Conservation (phyloP, 495 filamentous ascomycete genomes). For the Tuber indicum region DNA sequence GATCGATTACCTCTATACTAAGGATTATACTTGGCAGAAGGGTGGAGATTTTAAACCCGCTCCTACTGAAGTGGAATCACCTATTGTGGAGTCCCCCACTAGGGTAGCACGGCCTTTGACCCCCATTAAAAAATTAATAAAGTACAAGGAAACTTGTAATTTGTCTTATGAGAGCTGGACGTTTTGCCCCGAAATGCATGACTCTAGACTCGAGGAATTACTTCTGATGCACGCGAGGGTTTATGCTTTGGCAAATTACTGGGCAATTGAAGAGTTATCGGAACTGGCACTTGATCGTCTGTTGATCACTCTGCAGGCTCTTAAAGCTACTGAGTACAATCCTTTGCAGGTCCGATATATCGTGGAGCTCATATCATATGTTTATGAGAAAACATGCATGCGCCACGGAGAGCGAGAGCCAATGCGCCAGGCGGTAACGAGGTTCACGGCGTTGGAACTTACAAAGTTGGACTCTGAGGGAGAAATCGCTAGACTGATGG, state of each 20-base stretch:
- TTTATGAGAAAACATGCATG: slow-evolving; percentile 14
- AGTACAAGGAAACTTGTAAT: not conserved
- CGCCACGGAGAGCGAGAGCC: not conserved
- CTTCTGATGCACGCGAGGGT: slow-evolving; percentile 16
- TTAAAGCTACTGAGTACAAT: not conserved
- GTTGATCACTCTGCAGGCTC: not conserved
- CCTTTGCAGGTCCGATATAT: not conserved
- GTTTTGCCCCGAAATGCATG: not conserved
- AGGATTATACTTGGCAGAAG: slow-evolving; percentile 72
- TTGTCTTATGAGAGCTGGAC: not conserved
- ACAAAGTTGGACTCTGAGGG: not conserved
- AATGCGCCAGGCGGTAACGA: slow-evolving; percentile 7
- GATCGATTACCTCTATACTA: slow-evolving; percentile 83
- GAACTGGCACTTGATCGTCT: slow-evolving; percentile 9
- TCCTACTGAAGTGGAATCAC: not conserved
- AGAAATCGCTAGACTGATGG: not conserved
- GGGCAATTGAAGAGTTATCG: not conserved
- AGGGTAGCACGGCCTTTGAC: not conserved
- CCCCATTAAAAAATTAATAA: not conserved
- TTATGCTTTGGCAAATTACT: slow-evolving; percentile 16
- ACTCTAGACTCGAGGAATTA: not conserved
- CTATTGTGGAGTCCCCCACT: not conserved
- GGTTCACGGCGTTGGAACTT: slow-evolving; percentile 12
- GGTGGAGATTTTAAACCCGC: not conserved
- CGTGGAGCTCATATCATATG: slow-evolving; percentile 6